A percentile compares a stretch with the other conserved stretches of the same genome.
These are phyloP conservation scores for Meredithiella fracta DNA, from an alignment of 2,329 filamentous ascomycete genomes.

Conservation along the genomic window DNA sequence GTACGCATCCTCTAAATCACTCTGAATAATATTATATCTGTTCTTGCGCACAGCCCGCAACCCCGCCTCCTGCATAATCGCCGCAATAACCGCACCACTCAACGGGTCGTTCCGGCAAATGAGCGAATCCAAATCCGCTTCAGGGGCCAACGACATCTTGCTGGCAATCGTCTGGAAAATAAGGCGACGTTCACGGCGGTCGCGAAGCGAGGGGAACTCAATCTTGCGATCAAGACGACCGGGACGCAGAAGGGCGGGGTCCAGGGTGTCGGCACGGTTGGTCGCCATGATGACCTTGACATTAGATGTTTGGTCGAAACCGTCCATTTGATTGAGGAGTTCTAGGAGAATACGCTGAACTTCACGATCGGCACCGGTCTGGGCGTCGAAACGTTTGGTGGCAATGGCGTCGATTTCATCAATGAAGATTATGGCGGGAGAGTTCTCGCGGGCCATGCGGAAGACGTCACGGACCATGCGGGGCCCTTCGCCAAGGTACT, in stretches of 20 bases:
- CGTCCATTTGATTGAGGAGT: slow-evolving; percentile 98
- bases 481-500: slow-evolving; percentile 93
- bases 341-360: slow-evolving; percentile 97
- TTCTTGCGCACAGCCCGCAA: slow-evolving; percentile 91
- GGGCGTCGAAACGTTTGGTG: slow-evolving; percentile 96
- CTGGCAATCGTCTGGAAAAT: slow-evolving; percentile 95
- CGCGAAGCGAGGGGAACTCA: slow-evolving; percentile 88
- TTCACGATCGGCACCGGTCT: slow-evolving; percentile 93
- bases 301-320: slow-evolving; percentile 96
- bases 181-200: slow-evolving; percentile 82
- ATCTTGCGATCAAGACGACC: slow-evolving; percentile 96
- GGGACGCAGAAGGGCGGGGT: slow-evolving; percentile 83
- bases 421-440: slow-evolving; percentile 97
- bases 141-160: slow-evolving; percentile 94
- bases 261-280: slow-evolving; percentile 91
- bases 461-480: slow-evolving; percentile 99
- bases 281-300: slow-evolving; percentile 99
- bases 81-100: slow-evolving; percentile 87
- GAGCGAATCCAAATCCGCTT: slow-evolving; percentile 88
- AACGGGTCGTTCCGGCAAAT: slow-evolving; percentile 95
- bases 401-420: slow-evolving; percentile 98
- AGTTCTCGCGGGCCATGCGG: slow-evolving; percentile 97
- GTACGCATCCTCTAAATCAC: slow-evolving; percentile 91
- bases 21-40: slow-evolving; percentile 97
- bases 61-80: slow-evolving; percentile 98